Percentiles rank a stretch among this genome's conserved stretches.
Evolutionary conservation across 768 basidiomycete species (phyloP).

Genomic region (Hericium alpestre): DNA sequence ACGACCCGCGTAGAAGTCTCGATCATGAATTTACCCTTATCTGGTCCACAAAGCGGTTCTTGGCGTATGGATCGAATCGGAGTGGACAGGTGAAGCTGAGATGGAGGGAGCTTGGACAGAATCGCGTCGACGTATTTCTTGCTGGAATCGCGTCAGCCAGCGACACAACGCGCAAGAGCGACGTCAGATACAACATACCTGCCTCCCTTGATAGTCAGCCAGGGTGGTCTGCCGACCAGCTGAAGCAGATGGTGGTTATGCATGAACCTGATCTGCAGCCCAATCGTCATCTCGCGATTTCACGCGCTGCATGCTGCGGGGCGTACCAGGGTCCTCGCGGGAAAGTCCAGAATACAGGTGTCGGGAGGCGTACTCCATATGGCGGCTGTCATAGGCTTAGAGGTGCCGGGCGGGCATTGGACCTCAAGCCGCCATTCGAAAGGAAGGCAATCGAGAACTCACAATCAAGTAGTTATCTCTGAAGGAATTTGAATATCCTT

Average conservation of each 20-base stretch:
- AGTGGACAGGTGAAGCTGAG: conserved; percentile 49
- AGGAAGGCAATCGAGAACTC: conserved; percentile 15
- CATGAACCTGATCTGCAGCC: conserved; percentile 50
- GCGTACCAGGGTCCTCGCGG: conserved; percentile 50
- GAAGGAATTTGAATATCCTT: conserved; percentile 60
- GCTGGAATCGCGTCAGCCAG: conserved; percentile 22
- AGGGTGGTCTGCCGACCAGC: conserved; percentile 56
- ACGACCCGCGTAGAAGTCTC: conserved; percentile 35
- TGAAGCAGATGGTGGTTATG: conserved; percentile 69
- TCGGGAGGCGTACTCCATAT: conserved; percentile 74
- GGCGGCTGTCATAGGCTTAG: conserved; percentile 64
- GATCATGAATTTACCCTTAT: conserved; percentile 26
- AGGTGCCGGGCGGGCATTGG: too few species aligned
- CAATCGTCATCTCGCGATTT: background rate
- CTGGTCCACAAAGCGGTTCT: conserved; percentile 9
- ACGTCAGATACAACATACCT: conserved; percentile 31
- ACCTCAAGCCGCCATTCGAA: background rate
- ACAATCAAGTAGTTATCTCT: conserved; percentile 69
- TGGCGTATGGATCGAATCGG: conserved; percentile 35
- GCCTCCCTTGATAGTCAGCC: conserved; percentile 65
- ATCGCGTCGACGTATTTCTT: conserved; percentile 59
- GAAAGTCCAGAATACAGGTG: conserved; percentile 59
- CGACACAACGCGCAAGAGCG: background rate
- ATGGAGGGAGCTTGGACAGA: conserved; percentile 38
- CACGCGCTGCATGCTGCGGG: background rate